A percentile compares a stretch with the other conserved stretches of the same genome.
phyloP scores from a whole-genome alignment of 2,329 filamentous ascomycete genomes.

The Aspergillus tubingensis region DNA sequence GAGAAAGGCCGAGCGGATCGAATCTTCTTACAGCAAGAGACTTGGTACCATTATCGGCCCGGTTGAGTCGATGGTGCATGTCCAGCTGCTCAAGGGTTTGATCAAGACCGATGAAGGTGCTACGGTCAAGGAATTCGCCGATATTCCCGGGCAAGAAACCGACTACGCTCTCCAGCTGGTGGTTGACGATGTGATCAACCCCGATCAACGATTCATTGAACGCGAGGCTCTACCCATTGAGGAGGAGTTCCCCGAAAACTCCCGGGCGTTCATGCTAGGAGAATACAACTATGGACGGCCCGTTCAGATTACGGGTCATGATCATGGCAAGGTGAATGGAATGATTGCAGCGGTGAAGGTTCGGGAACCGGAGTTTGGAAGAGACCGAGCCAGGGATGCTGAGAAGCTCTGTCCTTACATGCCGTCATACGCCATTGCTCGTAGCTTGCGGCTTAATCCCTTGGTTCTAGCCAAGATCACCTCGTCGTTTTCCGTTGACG shows the following conservation, averaged over 20 bases:
- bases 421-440: slow-evolving; percentile 86
- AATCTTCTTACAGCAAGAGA: slow-evolving; percentile 85
- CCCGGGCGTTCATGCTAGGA: slow-evolving; percentile 88
- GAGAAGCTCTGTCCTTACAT: slow-evolving; percentile 74
- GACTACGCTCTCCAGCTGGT: slow-evolving; percentile 90
- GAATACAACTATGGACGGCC: slow-evolving; percentile 91
- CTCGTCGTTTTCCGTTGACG: slow-evolving; percentile 83
- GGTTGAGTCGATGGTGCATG: slow-evolving; percentile 86
- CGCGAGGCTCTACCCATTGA: slow-evolving; percentile 82
- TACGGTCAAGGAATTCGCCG: slow-evolving; percentile 87
- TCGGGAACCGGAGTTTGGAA: slow-evolving; percentile 80
- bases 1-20: slow-evolving; percentile 80
- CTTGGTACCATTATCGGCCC: slow-evolving; percentile 83
- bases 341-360: slow-evolving; percentile 71
- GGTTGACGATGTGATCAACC: slow-evolving; percentile 85
- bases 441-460: slow-evolving; percentile 76
- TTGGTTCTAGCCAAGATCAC: slow-evolving; percentile 94
- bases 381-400: slow-evolving; percentile 68
- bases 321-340: slow-evolving; percentile 73
- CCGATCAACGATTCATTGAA: slow-evolving; percentile 92
- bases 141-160: slow-evolving; percentile 80
- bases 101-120: slow-evolving; percentile 88
- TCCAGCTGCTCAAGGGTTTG: slow-evolving; percentile 91
- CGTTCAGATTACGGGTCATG: slow-evolving; percentile 76
- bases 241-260: slow-evolving; percentile 83